Conservation (phyloP, 2,329 filamentous ascomycete species). For the Fusarium chlamydosporum region DNA sequence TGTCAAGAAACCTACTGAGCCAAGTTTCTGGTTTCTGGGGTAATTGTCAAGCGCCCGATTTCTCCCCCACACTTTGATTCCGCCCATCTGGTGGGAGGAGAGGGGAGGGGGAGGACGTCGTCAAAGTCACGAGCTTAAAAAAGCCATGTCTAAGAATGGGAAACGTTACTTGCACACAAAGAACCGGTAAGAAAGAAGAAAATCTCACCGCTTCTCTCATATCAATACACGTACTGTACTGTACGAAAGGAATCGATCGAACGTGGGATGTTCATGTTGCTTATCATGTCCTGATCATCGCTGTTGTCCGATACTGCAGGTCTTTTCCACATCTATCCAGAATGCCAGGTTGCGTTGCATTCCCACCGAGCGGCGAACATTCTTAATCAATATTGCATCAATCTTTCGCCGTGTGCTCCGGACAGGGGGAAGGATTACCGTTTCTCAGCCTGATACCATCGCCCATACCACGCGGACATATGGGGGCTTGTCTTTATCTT, state of each 20-base stretch:
- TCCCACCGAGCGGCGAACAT: constrained; percentile 25
- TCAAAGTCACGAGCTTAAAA: constrained; percentile 25
- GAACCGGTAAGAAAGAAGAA: not conserved
- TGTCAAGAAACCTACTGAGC: constrained; percentile 10
- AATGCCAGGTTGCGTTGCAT: constrained; percentile 34
- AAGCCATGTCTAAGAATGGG: constrained; percentile 21
- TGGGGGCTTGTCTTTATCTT: constrained; percentile 13
- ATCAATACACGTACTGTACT: not conserved
- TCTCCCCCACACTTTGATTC: constrained; percentile 40
- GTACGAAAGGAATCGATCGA: constrained; percentile 22
- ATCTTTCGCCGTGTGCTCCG: constrained; percentile 15
- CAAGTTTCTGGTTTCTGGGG: constrained; percentile 35
- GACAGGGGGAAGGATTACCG: constrained; percentile 21
- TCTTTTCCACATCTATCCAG: constrained; percentile 36
- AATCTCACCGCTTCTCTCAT: constrained; percentile 40
- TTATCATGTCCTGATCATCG: constrained; percentile 27
- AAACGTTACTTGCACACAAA: constrained; percentile 5
- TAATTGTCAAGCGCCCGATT: constrained; percentile 7
- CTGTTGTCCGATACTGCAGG: constrained; percentile 21
- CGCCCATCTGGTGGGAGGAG: too few relatives aligned
- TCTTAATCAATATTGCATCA: constrained; percentile 18
- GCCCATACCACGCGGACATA: constrained; percentile 15
- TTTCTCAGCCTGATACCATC: constrained; percentile 15
- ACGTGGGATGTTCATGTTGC: not conserved
- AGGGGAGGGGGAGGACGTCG: not conserved